Conservation (phyloP, 1,284 basidiomycete species). For the Lentinula novae-zelandiae region DNA sequence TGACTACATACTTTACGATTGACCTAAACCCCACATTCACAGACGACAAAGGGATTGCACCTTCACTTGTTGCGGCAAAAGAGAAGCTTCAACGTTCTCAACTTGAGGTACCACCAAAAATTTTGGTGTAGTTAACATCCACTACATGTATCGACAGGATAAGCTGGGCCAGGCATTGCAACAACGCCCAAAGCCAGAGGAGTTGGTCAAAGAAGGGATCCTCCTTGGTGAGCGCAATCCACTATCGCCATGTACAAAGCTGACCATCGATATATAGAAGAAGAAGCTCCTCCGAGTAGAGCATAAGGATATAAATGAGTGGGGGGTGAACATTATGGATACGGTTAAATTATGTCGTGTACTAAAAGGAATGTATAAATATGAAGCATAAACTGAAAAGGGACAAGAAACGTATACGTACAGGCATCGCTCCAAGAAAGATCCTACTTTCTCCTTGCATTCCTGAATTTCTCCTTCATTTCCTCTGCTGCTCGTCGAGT, state of each 20-base stretch:
- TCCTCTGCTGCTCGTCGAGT: slow-evolving; percentile 62
- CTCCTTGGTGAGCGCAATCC: slow-evolving; percentile 38
- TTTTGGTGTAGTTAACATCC: neutral
- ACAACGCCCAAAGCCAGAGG: slow-evolving; percentile 61
- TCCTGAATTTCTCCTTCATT: slow-evolving; percentile 52
- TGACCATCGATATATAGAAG: slow-evolving; percentile 13
- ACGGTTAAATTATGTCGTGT: slow-evolving; percentile 1
- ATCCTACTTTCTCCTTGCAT: slow-evolving; percentile 24
- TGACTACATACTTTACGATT: neutral
- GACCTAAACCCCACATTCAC: neutral
- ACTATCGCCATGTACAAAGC: neutral
- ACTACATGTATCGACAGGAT: slow-evolving; percentile 39
- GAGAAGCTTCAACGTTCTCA: slow-evolving; percentile 65
- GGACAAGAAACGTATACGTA: neutral
- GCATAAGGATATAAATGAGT: slow-evolving; percentile 5
- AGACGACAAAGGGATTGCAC: slow-evolving; percentile 70
- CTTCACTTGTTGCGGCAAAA: slow-evolving; percentile 62
- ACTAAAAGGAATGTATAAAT: neutral
- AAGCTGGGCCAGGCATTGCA: slow-evolving; percentile 66
- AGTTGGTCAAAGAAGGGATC: slow-evolving; percentile 73
- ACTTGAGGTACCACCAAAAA: slow-evolving; percentile 41
- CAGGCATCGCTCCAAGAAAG: neutral
- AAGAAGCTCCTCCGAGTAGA: slow-evolving; percentile 15
- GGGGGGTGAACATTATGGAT: slow-evolving; percentile 2
- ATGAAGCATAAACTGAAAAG: neutral